phyloP scores from a whole-genome alignment of 257 asterid species.

The Nicotiana tabacum region DNA sequence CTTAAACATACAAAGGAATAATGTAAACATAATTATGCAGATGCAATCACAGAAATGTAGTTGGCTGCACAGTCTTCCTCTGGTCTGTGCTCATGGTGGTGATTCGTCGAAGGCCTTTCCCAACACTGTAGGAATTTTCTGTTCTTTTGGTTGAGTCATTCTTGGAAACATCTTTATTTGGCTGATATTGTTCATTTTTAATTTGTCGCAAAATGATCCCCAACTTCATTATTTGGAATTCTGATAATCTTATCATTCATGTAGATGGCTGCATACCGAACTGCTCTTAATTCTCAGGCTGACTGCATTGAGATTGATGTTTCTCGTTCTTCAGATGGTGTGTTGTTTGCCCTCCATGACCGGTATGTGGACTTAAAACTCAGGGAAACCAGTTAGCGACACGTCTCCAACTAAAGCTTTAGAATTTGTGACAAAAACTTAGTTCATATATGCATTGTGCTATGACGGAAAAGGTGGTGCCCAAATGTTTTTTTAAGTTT shows the following conservation, averaged over 20 bases:
- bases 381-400: background rate
- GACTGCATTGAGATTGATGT: conserved; percentile 94
- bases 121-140: conserved; percentile 61
- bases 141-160: conserved; percentile 3
- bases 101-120: conserved; percentile 95
- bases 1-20: background rate
- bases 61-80: conserved; percentile 75
- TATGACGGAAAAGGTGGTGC: background rate
- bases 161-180: background rate
- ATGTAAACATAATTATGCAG: conserved; percentile 34
- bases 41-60: conserved; percentile 54
- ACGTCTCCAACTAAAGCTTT: background rate
- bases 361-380: conserved; percentile 43
- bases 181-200: background rate
- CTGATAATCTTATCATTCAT: conserved; percentile 6
- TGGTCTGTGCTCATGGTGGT: conserved; percentile 98
- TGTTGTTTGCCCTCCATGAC: conserved; percentile 88
- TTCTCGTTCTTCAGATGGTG: conserved; percentile 92
- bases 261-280: conserved; percentile 70
- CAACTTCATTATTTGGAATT: background rate
- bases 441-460: background rate
- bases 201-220: background rate
- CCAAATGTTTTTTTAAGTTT: background rate
- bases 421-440: background rate
- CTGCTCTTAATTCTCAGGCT: conserved; percentile 69